phyloP scores from a whole-genome alignment of 2,329 filamentous ascomycete species.

The Penicillium palitans region DNA sequence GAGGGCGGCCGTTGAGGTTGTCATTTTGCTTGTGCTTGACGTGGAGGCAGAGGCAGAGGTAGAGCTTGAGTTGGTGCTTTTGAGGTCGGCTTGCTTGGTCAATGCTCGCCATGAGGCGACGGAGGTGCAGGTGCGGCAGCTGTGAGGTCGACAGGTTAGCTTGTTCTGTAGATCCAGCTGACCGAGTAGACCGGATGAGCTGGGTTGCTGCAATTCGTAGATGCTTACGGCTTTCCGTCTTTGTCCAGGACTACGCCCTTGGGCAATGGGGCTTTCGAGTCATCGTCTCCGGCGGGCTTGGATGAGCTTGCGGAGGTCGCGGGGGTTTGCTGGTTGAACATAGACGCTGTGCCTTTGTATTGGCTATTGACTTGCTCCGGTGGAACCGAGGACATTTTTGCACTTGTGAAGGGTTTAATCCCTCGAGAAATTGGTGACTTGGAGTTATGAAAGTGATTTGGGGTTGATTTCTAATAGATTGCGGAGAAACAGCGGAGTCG shows the following conservation, averaged over 20 bases:
- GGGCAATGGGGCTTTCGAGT: constrained; percentile 36
- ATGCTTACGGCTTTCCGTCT: constrained; percentile 52
- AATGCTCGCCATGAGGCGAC: constrained; percentile 49
- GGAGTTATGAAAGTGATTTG: neutral
- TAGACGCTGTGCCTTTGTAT: constrained; percentile 7
- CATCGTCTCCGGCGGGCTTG: constrained; percentile 25
- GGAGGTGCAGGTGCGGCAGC: constrained; percentile 52
- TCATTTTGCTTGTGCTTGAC: constrained; percentile 23
- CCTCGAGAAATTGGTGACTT: neutral
- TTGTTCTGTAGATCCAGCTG: neutral
- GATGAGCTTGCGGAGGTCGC: constrained; percentile 18
- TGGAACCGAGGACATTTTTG: constrained; percentile 18
- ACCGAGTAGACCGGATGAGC: neutral
- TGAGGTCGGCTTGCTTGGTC: constrained; percentile 41
- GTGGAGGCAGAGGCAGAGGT: constrained; percentile 10
- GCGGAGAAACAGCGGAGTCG: constrained; percentile 11
- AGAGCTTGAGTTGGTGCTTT: constrained; percentile 15
- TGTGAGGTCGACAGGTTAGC: constrained; percentile 19
- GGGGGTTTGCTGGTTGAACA: constrained; percentile 17
- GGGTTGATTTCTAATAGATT: constrained; percentile 24
- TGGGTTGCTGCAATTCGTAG: neutral
- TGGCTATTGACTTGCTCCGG: constrained; percentile 28
- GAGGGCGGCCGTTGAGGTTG: constrained; percentile 39
- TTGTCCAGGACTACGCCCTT: constrained; percentile 52
- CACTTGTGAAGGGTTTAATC: neutral